Percentiles rank a stretch among this genome's conserved stretches.
Conservation (phyloP, 495 filamentous ascomycete genomes). For the Xylaria castorea region DNA sequence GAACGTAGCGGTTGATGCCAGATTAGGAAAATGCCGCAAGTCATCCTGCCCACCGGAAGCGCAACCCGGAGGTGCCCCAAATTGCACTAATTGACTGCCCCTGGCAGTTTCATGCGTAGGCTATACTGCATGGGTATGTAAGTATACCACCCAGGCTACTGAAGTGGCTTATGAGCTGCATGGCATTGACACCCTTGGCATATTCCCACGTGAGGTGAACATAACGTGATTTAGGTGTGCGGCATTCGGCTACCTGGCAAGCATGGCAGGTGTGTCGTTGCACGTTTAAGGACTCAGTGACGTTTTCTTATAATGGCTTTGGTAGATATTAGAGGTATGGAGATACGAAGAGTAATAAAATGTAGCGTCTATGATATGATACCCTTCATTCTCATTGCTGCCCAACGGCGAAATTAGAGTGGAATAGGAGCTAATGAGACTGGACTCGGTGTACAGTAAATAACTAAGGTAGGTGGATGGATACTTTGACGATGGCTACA, state of each 20-base stretch:
- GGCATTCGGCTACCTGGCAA: background rate
- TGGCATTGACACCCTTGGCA: conserved; percentile 22
- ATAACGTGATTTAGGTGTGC: background rate
- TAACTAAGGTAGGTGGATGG: background rate
- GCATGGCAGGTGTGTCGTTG: background rate
- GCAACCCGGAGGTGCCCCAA: background rate
- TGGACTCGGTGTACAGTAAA: background rate
- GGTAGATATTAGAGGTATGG: background rate
- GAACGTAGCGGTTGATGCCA: background rate
- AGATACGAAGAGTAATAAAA: background rate
- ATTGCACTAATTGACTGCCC: background rate
- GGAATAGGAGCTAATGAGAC: background rate
- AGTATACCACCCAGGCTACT: background rate
- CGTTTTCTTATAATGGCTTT: background rate
- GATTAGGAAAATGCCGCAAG: conserved; percentile 22
- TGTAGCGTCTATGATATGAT: background rate
- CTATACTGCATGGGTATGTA: no score
- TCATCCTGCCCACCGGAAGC: conserved; percentile 14
- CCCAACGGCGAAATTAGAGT: background rate
- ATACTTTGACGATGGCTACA: background rate
- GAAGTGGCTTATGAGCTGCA: conserved; percentile 11
- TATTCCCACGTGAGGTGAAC: background rate
- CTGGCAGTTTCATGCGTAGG: conserved; percentile 8
- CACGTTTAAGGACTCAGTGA: background rate
- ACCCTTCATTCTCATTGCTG: background rate